A percentile compares a stretch with the other conserved stretches of the same genome.
These are phyloP conservation scores for Trametes cingulata DNA, from an alignment of 768 basidiomycete species.

Conservation along the genomic window DNA sequence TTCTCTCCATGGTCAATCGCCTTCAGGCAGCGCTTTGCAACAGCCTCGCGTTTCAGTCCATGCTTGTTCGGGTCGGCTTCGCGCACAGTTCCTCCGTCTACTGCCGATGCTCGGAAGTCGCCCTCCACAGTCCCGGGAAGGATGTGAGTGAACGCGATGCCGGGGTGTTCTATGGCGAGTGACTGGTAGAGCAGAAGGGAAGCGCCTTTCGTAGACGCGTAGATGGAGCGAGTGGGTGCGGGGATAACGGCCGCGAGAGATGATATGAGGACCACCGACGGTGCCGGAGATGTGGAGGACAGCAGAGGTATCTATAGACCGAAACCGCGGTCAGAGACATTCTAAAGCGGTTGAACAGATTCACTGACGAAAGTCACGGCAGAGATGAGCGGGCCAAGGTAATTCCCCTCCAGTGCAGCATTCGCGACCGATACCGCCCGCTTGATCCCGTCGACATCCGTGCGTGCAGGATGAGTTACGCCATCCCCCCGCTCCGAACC, in stretches of 20 bases:
- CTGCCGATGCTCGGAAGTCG: conserved; percentile 76
- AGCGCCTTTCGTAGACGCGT: conserved; percentile 82
- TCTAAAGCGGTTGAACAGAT: background rate
- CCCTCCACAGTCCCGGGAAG: conserved; percentile 76
- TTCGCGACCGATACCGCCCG: conserved; percentile 55
- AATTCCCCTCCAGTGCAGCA: conserved; percentile 64
- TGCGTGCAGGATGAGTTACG: conserved; percentile 38
- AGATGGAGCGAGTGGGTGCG: conserved; percentile 83
- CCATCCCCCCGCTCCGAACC: conserved; percentile 46
- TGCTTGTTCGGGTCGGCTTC: conserved; percentile 52
- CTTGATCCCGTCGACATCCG: conserved; percentile 57
- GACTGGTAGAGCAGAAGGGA: conserved; percentile 76
- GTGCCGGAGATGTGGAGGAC: conserved; percentile 57
- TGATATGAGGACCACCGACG: conserved; percentile 78
- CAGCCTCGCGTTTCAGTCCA: conserved; percentile 59
- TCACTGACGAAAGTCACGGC: conserved; percentile 69
- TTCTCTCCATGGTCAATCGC: conserved; percentile 62
- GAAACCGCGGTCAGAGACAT: background rate
- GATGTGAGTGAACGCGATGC: conserved; percentile 59
- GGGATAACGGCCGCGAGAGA: conserved; percentile 79
- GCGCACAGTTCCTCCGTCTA: conserved; percentile 53
- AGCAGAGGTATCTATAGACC: conserved; percentile 72
- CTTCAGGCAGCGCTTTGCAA: conserved; percentile 58
- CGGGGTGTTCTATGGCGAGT: conserved; percentile 77
- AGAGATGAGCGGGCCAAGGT: conserved; percentile 65